phyloP scores from a whole-genome alignment of 805 yeast genomes.

The Zygosaccharomyces bailii region DNA sequence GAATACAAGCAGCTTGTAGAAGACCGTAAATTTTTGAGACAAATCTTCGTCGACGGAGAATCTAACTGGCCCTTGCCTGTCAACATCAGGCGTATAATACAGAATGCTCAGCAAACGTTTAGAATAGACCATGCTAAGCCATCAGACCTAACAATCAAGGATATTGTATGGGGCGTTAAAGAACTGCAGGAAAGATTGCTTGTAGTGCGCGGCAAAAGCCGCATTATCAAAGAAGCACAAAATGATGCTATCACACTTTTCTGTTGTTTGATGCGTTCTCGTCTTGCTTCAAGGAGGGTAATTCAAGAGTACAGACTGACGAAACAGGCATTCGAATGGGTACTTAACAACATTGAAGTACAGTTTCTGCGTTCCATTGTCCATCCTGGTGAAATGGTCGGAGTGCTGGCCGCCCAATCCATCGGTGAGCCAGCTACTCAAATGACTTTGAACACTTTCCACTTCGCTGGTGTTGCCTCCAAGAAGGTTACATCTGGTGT shows the following conservation, averaged over 20 bases:
- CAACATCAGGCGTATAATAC: conserved; percentile 91
- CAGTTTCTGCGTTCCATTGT: conserved; percentile 90
- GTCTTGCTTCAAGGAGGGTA: conserved; percentile 86
- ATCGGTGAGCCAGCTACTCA: conserved; percentile 99
- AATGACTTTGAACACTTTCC: conserved; percentile 96
- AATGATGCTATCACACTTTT: conserved; percentile 85
- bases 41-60: conserved; percentile 89
- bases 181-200: conserved; percentile 61
- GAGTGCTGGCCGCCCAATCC: conserved; percentile 95
- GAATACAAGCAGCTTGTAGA: conserved; percentile 74
- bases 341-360: conserved; percentile 86
- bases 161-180: conserved; percentile 69
- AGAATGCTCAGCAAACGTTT: conserved; percentile 96
- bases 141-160: conserved; percentile 81
- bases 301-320: conserved; percentile 85
- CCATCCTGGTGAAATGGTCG: conserved; percentile 98
- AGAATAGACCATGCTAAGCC: conserved; percentile 88
- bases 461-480: conserved; percentile 96
- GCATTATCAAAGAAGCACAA: conserved; percentile 78
- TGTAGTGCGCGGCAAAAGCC: conserved; percentile 80
- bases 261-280: conserved; percentile 88
- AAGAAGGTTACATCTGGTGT: conserved; percentile 96
- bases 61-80: conserved; percentile 97
- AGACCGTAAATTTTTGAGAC: conserved; percentile 80
- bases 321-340: conserved; percentile 91